These are phyloP conservation scores for Huntiella moniliformis DNA, from an alignment of 2,329 filamentous ascomycete genomes.

Conservation along the genomic window DNA sequence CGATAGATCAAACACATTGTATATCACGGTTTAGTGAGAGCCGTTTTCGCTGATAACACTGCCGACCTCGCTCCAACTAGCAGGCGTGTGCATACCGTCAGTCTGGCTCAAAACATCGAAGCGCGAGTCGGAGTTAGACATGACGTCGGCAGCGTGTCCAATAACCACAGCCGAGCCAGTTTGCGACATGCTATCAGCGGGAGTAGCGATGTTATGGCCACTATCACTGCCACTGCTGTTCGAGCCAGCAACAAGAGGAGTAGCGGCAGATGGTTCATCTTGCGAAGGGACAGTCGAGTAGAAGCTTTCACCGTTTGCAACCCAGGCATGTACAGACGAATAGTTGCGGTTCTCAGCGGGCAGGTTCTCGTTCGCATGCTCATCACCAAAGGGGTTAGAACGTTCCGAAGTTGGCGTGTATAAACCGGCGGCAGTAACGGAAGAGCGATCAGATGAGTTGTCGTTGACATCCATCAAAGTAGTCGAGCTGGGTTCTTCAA, in stretches of 20 bases:
- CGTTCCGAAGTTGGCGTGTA: constrained; percentile 3
- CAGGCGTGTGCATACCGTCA: constrained; percentile 39
- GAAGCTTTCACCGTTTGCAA: constrained; percentile 32
- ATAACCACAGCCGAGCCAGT: constrained; percentile 7
- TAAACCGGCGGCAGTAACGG: neutral
- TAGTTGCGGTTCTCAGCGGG: constrained; percentile 26
- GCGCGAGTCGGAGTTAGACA: constrained; percentile 34
- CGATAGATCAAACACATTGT: constrained; percentile 12
- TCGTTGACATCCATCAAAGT: constrained; percentile 11
- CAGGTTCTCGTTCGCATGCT: constrained; percentile 1
- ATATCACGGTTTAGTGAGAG: constrained; percentile 12
- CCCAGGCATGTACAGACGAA: constrained; percentile 47
- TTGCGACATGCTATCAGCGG: constrained; percentile 8
- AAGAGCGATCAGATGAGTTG: constrained; percentile 6
- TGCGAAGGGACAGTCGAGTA: constrained; percentile 39
- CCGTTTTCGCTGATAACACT: constrained; percentile 42
- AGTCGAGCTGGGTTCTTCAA: constrained; percentile 17
- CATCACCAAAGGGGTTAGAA: constrained; percentile 9
- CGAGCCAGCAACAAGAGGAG: constrained; percentile 25
- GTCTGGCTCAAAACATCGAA: constrained; percentile 40
- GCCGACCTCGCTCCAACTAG: constrained; percentile 46
- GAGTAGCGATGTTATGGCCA: constrained; percentile 23
- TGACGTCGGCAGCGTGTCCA: constrained; percentile 27
- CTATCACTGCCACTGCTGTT: constrained; percentile 27
- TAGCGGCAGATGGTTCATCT: constrained; percentile 25